phyloP scores from a whole-genome alignment of 2,329 filamentous ascomycete species.

The Exophiala dermatitidis region DNA sequence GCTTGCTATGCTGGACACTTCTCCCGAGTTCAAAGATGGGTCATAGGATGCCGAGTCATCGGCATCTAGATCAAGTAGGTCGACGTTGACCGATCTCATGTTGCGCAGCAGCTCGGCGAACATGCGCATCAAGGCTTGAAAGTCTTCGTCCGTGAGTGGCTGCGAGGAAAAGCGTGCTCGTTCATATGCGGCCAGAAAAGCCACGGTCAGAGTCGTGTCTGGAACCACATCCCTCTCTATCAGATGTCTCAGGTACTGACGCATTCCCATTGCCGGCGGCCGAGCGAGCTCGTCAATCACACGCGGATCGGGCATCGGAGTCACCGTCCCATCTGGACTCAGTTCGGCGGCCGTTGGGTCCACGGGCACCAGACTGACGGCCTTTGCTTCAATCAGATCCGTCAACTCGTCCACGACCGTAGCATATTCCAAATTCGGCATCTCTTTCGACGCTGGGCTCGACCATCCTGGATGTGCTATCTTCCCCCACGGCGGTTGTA shows the following conservation, averaged over 20 bases:
- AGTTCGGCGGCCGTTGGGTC: constrained; percentile 41
- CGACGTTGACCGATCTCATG: constrained; percentile 60
- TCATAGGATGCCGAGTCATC: constrained; percentile 16
- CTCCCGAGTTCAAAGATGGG: neutral
- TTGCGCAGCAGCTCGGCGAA: constrained; percentile 73
- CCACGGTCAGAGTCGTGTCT: constrained; percentile 42
- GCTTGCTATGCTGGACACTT: constrained; percentile 6
- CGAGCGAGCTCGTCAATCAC: constrained; percentile 66
- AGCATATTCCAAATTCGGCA: constrained; percentile 75
- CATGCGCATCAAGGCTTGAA: constrained; percentile 70
- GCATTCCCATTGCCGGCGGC: constrained; percentile 62
- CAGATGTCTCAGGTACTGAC: constrained; percentile 71
- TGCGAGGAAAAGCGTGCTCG: constrained; percentile 70
- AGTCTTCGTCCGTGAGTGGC: constrained; percentile 61
- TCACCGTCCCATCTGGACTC: constrained; percentile 31
- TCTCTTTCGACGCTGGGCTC: constrained; percentile 64
- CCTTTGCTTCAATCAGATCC: constrained; percentile 85
- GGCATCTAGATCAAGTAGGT: constrained; percentile 38
- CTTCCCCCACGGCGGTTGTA: constrained; percentile 64
- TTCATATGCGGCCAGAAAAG: constrained; percentile 74
- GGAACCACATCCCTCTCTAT: constrained; percentile 57
- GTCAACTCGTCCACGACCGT: constrained; percentile 77
- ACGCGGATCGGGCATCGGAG: constrained; percentile 32
- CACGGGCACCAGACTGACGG: constrained; percentile 70
- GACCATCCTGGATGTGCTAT: constrained; percentile 86